Evolutionary conservation across 2,329 filamentous ascomycete genomes (phyloP).

Genomic region (Trichocomaceae sp.): DNA sequence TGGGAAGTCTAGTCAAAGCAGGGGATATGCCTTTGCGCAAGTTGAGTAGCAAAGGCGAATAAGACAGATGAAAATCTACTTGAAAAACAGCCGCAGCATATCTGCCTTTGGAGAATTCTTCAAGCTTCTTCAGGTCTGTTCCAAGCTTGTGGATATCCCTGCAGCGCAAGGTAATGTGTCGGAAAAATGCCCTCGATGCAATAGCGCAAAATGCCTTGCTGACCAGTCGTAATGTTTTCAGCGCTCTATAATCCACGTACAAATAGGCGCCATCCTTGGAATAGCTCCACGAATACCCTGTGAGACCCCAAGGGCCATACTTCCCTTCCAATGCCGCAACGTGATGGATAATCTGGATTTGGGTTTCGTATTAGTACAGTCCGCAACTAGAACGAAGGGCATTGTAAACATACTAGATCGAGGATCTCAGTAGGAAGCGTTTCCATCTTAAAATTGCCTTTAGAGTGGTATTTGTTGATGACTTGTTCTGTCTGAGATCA

Average conservation of each 20-base stretch:
- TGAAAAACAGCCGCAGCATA: background rate
- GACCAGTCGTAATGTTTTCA: background rate
- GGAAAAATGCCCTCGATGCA: background rate
- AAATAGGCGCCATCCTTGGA: too few species aligned
- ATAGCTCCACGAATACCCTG: too few species aligned
- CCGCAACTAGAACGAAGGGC: background rate
- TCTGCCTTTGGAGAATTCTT: background rate
- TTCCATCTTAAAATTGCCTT: background rate
- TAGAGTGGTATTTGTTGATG: too few species aligned
- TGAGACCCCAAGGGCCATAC: too few species aligned
- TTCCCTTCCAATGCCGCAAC: background rate
- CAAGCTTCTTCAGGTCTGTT: background rate
- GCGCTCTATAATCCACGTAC: too few species aligned
- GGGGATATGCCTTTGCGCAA: background rate
- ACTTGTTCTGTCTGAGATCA: too few species aligned
- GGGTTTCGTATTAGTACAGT: background rate
- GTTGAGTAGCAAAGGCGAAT: too few species aligned
- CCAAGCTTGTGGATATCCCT: background rate
- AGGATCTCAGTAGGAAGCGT: background rate
- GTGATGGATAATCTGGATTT: background rate
- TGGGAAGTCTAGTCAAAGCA: background rate
- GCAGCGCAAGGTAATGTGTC: background rate
- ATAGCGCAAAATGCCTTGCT: background rate
- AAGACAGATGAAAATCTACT: background rate
- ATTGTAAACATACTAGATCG: background rate